Base-by-base conservation (phyloP, 306 rosid species). In the Ziziphus jujuba region DNA sequence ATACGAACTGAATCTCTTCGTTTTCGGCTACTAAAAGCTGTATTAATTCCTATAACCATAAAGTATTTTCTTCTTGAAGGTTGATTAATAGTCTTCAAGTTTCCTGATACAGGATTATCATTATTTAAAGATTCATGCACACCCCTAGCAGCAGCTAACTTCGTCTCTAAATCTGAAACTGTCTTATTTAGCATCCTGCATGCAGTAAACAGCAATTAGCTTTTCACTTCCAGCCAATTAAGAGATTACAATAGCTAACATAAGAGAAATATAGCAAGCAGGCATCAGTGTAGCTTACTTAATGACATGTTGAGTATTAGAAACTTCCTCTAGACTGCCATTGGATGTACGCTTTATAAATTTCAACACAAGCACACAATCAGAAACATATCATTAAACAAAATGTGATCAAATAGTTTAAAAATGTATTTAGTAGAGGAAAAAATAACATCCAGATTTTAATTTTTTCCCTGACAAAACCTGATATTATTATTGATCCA, bases 1-100 rank as follows among this genome's bases (percentile, higher is more conserved):
- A 77, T 76, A 77, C 98, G 91, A 72, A 89, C 80, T 49, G 96
- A 92, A 70, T 92, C 95, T 82, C 98, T 84, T 70, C 96, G 74
- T 65, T 79, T 89, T 58, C 84, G 73, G 82, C 96, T 92, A 74
- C 81, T 87, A 71, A 92, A 87, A 59, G 98, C 95, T 60, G 96
- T 92, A 81, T 85, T 89, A 75, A 89, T 87, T 61, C 98, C 98
- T 67, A 92, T 79, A 72, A 92, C 89, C 87, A 89, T 79, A 44
- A 84, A 82, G 75, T 81, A 89, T 74, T 84, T 92, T 83, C 83
- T 89, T 74, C 75, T 79, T 3, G 74, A 63, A 77, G 80, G 63
- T 74, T 87, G 71, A 65, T 76, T 76, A 22, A 70, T 45, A 36
- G 56, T 65, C 53, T 86, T 71, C n/a, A 43, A 55, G 40, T 71